phyloP scores from a whole-genome alignment of 805 yeast genomes.

The Candida ulmi region DNA sequence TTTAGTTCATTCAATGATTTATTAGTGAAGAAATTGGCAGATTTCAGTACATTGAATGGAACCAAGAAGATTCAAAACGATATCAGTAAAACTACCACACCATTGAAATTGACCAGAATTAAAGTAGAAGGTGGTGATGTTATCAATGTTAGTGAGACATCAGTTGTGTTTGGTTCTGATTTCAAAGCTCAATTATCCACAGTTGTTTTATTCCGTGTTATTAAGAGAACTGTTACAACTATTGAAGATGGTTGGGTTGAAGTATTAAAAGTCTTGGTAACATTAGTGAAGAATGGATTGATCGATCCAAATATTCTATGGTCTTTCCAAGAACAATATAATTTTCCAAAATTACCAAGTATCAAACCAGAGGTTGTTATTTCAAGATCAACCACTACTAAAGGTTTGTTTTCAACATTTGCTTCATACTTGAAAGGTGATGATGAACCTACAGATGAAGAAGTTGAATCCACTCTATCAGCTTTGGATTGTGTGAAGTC shows the following conservation, averaged over 20 bases:
- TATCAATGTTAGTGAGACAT: conserved; percentile 71
- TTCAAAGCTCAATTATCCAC: conserved; percentile 89
- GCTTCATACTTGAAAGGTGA: conserved; percentile 92
- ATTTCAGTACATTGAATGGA: conserved; percentile 60
- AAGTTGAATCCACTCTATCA: conserved; percentile 77
- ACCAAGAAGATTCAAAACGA: neutral
- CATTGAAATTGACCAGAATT: conserved; percentile 19
- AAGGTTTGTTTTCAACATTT: conserved; percentile 84
- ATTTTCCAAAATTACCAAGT: conserved; percentile 48
- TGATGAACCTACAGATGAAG: conserved; percentile 93
- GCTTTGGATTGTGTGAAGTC: conserved; percentile 80
- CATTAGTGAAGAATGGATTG: conserved; percentile 67
- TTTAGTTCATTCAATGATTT: conserved; percentile 54
- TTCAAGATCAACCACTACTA: conserved; percentile 56
- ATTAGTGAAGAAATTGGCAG: conserved; percentile 60
- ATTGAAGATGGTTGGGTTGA: conserved; percentile 49
- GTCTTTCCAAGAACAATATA: conserved; percentile 55
- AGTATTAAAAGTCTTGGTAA: conserved; percentile 53
- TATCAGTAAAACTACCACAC: neutral
- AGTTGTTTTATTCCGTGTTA: conserved; percentile 76
- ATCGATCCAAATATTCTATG: conserved; percentile 59
- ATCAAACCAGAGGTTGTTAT: conserved; percentile 66
- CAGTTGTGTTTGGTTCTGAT: conserved; percentile 83
- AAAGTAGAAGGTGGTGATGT: conserved; percentile 23
- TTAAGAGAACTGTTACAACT: conserved; percentile 49